A percentile compares a stretch with the other conserved stretches of the same genome.
These are phyloP conservation scores for Nakazawaea ishiwadae DNA, from an alignment of 805 yeast genomes.

Conservation along the genomic window DNA sequence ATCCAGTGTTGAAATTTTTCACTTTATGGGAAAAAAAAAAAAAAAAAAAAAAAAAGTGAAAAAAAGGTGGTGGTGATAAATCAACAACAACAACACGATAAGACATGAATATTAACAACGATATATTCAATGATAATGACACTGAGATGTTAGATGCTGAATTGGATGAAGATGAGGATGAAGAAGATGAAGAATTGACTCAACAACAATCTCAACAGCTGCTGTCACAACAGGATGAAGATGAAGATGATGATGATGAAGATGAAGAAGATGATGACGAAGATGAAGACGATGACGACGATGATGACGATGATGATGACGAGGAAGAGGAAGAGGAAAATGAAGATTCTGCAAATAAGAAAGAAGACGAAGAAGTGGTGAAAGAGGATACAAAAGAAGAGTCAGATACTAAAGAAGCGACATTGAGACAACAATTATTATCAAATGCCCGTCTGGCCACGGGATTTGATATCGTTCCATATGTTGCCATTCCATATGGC, in stretches of 20 bases:
- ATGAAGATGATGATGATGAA: slow-evolving; percentile 20
- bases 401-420: slow-evolving; percentile 6
- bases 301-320: slow-evolving; percentile 17
- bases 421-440: slow-evolving; percentile 21
- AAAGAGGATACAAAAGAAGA: slow-evolving; percentile 11
- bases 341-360: slow-evolving; percentile 21
- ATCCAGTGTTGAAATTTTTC: too few species aligned
- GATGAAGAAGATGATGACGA: slow-evolving; percentile 14
- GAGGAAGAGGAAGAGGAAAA: slow-evolving; percentile 19
- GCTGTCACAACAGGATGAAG: slow-evolving; percentile 11
- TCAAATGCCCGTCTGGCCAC: slow-evolving; percentile 46
- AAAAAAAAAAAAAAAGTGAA: neutral
- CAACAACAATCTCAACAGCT: slow-evolving; percentile 4
- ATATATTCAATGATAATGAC: slow-evolving; percentile 9
- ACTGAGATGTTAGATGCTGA: slow-evolving; percentile 13
- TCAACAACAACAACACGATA: too few species aligned
- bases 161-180: slow-evolving; percentile 19
- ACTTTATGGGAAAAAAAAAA: too few species aligned
- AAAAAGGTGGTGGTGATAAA: neutral
- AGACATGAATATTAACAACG: neutral
- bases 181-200: slow-evolving; percentile 14
- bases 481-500: slow-evolving; percentile 83
- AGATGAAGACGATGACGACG: slow-evolving; percentile 20
- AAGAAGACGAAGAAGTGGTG: slow-evolving; percentile 22
- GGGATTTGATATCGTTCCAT: slow-evolving; percentile 70